Evolutionary conservation across 345 rosid species (phyloP).

Genomic region (Limnanthes douglasii): DNA sequence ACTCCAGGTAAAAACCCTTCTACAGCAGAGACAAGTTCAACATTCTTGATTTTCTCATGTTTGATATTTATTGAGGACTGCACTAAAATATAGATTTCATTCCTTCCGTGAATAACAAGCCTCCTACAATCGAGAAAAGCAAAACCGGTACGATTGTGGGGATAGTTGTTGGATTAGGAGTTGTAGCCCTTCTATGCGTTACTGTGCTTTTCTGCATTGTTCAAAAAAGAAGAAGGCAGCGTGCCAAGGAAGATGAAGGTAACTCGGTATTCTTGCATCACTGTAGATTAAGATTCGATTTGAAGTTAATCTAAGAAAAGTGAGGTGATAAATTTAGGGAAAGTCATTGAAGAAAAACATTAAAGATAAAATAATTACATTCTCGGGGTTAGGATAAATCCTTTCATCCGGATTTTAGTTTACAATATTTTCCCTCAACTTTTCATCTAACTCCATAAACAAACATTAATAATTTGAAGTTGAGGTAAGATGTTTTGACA

Average conservation of each 20-base stretch:
- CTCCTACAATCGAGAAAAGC: constrained; percentile 21
- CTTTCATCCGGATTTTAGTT: too few relatives aligned
- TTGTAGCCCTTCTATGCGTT: constrained; percentile 16
- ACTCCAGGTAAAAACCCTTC: constrained; percentile 41
- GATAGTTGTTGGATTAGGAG: constrained; percentile 30
- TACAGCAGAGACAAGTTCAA: constrained; percentile 8
- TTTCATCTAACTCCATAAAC: too few relatives aligned
- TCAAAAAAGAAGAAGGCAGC: constrained; percentile 22
- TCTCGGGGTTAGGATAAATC: too few relatives aligned
- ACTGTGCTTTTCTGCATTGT: constrained; percentile 17
- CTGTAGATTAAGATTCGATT: not conserved
- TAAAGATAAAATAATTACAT: not conserved
- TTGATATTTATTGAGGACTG: constrained; percentile 6
- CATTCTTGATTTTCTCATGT: constrained; percentile 6
- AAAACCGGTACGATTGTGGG: constrained; percentile 41
- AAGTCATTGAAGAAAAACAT: too few relatives aligned
- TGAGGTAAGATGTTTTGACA: too few relatives aligned
- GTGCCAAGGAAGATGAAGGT: constrained; percentile 41
- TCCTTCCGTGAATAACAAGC: constrained; percentile 42
- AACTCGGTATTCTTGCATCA: constrained; percentile 4
- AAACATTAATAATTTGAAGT: too few relatives aligned
- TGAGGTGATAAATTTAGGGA: too few relatives aligned
- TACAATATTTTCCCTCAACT: too few relatives aligned
- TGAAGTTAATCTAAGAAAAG: not conserved
- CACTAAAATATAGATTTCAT: constrained; percentile 32